Base-by-base conservation (phyloP, 2,329 filamentous ascomycete species). In the Bipolaris bicolor region DNA sequence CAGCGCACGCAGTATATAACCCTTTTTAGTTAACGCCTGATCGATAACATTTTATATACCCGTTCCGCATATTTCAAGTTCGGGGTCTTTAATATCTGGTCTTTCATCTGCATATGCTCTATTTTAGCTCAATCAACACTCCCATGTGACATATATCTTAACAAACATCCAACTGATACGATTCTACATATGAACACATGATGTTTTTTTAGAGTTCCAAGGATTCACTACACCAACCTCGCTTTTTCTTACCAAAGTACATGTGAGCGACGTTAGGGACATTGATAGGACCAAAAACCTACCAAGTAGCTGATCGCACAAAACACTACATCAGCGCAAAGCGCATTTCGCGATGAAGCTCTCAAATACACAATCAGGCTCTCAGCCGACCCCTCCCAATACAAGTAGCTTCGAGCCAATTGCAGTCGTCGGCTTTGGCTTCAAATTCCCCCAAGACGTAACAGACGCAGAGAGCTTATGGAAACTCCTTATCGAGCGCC, bases 351-450 rank as follows among this genome's bases (percentile, higher is more conserved):
- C 26, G 7, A 51, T 51, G 52, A 39, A 33, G 13, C 10, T 13
- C 13, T 18, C 33, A 3, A 16, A 37, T 29, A 11, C 1, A 3
- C 7, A 24, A 31, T 16, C 10, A 20, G n/a, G 15, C 9, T 11
- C 22, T 11, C 41, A 41, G 20, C 13, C 20, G 3, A 2, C 36
- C 3, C n/a, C 36, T 5, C 13, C 5, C 13, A 5, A 31, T 3
- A 6, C 6, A 13, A n/a, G 24, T 1, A 16, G 10, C 11, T 16
- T 52, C 2, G 49, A 52, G 22, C 54, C 49, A 4, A 62, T 70
- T 18, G 78, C 78, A 5, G 67, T 80, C 11, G 64, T 79, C 40
- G 77, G 77, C 31, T 73, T 76, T 44, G 65, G 70, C 6, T 61
- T 67, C 48, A 65, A 63, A 20, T 66, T 72, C 22, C 67, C 69